These are phyloP conservation scores for Nitzschia sp. DNA, from an alignment of 108 stramenopile species.

Conservation along the genomic window DNA sequence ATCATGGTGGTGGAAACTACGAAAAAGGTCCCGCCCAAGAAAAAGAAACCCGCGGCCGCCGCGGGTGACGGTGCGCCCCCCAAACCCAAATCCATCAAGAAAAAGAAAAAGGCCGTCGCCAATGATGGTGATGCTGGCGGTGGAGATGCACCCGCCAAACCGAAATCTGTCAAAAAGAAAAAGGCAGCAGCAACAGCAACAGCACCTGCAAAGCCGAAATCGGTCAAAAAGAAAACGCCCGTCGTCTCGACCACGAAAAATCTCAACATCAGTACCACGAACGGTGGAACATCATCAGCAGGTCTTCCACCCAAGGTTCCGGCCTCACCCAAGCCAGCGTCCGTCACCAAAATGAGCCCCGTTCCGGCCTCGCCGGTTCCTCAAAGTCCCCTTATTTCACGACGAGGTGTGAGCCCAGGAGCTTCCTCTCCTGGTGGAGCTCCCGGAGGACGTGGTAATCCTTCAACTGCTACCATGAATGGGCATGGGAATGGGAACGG, in stretches of 20 bases:
- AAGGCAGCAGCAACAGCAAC: no score
- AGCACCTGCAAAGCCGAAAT: constrained; percentile 12
- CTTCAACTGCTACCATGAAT: background rate
- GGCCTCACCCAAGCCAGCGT: background rate
- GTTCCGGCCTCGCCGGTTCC: background rate
- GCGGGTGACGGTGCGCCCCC: no score
- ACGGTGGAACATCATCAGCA: background rate
- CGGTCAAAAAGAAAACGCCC: background rate
- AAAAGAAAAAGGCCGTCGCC: no score
- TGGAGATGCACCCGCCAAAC: no score
- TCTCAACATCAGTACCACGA: background rate
- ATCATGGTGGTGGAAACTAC: no score
- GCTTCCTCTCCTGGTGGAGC: background rate
- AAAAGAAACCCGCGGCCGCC: no score
- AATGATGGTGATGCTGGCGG: no score
- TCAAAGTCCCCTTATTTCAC: background rate
- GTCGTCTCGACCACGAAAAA: background rate
- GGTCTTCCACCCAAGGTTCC: background rate
- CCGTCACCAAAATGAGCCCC: background rate
- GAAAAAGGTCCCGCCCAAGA: no score
- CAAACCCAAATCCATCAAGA: no score
- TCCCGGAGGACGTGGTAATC: background rate
- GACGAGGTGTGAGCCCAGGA: background rate
- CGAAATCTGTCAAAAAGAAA: no score
- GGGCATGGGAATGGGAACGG: background rate